Conservation (phyloP, 139 green algal species). For the Chlorella sp. region DNA sequence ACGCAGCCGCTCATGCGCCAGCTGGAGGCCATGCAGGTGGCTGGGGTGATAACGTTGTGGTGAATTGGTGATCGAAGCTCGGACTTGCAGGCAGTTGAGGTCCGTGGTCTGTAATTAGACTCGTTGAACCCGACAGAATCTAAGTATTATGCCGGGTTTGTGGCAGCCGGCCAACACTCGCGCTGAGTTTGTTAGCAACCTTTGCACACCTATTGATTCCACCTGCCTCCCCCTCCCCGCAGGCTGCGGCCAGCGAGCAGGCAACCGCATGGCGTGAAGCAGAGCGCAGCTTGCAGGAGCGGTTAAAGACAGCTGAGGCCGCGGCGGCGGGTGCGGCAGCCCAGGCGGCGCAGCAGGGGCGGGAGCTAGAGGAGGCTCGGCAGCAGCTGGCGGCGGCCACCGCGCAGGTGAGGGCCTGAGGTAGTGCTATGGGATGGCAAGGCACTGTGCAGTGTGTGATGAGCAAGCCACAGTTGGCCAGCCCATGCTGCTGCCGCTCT, state of each 20-base stretch:
- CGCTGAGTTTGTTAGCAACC: too few relatives aligned
- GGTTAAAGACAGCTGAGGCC: slow-evolving; percentile 64
- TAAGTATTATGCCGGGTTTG: too few relatives aligned
- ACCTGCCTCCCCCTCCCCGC: too few relatives aligned
- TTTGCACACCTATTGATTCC: too few relatives aligned
- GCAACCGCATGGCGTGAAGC: slow-evolving; percentile 71
- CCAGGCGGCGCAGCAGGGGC: slow-evolving; percentile 12
- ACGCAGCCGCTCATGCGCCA: slow-evolving; percentile 93
- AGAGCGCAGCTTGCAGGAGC: slow-evolving; percentile 70
- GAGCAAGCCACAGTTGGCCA: background rate
- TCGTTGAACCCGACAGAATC: too few relatives aligned
- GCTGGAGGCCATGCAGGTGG: slow-evolving; percentile 86
- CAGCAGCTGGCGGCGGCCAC: slow-evolving; percentile 28
- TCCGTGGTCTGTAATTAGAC: too few relatives aligned
- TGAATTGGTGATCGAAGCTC: too few relatives aligned
- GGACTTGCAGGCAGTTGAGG: too few relatives aligned
- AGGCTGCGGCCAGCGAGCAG: slow-evolving; percentile 57
- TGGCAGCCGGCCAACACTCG: too few relatives aligned
- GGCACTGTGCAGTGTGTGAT: background rate
- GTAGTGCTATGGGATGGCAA: too few relatives aligned
- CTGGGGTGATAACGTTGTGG: too few relatives aligned
- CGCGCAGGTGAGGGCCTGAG: background rate
- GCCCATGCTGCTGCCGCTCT: background rate
- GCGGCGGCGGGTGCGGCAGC: slow-evolving; percentile 56
- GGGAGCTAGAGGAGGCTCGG: slow-evolving; percentile 52